Evolutionary conservation across 2,329 filamentous ascomycete genomes (phyloP).

Genomic region (Pezizomycotina sp.): DNA sequence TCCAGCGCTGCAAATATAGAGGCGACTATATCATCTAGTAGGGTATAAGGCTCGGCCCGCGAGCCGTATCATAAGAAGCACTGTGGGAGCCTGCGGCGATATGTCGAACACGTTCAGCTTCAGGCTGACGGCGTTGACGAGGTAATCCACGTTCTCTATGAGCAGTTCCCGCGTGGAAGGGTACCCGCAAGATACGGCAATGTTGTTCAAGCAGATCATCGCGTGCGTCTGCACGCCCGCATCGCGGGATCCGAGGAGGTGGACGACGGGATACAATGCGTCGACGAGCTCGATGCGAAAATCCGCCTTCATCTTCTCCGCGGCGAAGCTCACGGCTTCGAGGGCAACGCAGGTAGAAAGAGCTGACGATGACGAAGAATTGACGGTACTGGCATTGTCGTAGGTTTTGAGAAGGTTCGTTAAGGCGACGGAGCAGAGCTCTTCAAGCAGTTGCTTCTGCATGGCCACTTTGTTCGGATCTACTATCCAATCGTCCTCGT

Average conservation of each 20-base stretch:
- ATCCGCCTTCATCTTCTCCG: conserved; percentile 44
- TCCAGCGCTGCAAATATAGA: conserved; percentile 89
- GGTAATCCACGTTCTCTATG: conserved; percentile 84
- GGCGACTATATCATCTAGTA: conserved; percentile 83
- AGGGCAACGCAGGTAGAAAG: conserved; percentile 42
- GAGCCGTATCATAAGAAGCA: conserved; percentile 75
- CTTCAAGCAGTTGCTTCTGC: conserved; percentile 33
- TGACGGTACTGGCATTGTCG: conserved; percentile 40
- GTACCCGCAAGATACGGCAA: conserved; percentile 65
- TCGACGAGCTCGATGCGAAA: conserved; percentile 83
- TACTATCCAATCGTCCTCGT: conserved; percentile 34
- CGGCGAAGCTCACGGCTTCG: conserved; percentile 63
- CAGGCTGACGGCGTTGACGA: conserved; percentile 80
- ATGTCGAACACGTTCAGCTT: conserved; percentile 85
- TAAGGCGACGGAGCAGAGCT: conserved; percentile 54
- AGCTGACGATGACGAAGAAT: conserved; percentile 40
- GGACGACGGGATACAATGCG: conserved; percentile 75
- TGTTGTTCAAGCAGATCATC: conserved; percentile 61
- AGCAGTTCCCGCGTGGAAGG: conserved; percentile 58
- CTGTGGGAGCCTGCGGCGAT: conserved; percentile 76
- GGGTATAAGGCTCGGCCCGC: conserved; percentile 62
- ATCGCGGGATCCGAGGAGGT: conserved; percentile 61
- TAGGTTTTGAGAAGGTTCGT: conserved; percentile 42
- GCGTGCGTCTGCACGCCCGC: conserved; percentile 59
- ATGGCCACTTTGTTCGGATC: conserved; percentile 28